Percentiles rank a stretch among this genome's conserved stretches.
Evolutionary conservation across 495 filamentous ascomycete species (phyloP).

Genomic region (Trichoderma parareesei): DNA sequence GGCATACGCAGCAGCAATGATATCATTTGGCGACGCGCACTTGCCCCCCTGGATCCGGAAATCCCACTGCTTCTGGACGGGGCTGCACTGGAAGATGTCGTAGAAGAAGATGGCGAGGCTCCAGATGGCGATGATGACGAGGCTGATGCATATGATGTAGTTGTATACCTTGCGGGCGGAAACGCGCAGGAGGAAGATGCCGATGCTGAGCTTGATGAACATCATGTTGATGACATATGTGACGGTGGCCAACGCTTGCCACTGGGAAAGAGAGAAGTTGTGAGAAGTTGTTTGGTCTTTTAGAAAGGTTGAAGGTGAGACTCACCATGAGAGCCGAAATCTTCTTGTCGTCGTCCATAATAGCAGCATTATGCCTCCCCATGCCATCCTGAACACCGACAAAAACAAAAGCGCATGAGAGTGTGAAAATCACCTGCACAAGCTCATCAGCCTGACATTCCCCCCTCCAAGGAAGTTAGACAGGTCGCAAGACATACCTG

Average conservation of each 20-base stretch:
- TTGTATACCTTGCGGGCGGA: slow-evolving; percentile 26
- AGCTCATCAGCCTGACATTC: background rate
- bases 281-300: background rate
- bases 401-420: slow-evolving; percentile 27
- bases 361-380: slow-evolving; percentile 28
- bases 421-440: slow-evolving; percentile 26
- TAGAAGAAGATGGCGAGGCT: slow-evolving; percentile 31
- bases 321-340: slow-evolving; percentile 26
- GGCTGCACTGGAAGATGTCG: slow-evolving; percentile 33
- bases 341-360: slow-evolving; percentile 23
- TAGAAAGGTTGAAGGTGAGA: background rate
- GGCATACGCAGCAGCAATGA: slow-evolving; percentile 32
- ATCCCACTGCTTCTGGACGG: slow-evolving; percentile 32
- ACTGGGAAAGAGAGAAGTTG: slow-evolving; percentile 17
- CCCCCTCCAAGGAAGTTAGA: background rate
- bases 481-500: slow-evolving; percentile 20
- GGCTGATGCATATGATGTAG: slow-evolving; percentile 26
- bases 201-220: slow-evolving; percentile 39
- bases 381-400: slow-evolving; percentile 26
- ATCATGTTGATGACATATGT: slow-evolving; percentile 35
- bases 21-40: slow-evolving; percentile 26
- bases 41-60: slow-evolving; percentile 23
- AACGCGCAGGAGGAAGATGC: slow-evolving; percentile 34
- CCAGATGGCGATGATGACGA: slow-evolving; percentile 30
- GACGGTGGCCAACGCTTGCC: slow-evolving; percentile 31